Base-by-base conservation (phyloP, 176 grass and related monocot species). In the Eremochloa ophiuroides region DNA sequence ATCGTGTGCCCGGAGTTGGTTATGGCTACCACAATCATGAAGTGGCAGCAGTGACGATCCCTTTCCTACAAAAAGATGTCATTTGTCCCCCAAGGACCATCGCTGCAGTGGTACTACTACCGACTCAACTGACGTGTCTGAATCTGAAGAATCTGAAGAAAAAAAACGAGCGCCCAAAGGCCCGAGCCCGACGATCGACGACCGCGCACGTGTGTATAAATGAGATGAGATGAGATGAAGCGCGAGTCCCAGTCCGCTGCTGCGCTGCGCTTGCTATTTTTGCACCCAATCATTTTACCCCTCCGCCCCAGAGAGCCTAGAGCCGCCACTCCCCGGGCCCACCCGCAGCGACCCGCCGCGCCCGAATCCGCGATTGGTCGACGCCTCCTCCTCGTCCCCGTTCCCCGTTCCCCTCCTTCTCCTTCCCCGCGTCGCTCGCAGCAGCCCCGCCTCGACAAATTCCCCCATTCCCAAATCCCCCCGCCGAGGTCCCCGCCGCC, bases 291-390 rank as follows among this genome's bases (percentile, higher is more conserved):
- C 29, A n/a, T 30, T 30, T 29, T 72, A 80, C 69, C 62, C 77
- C 11, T 1, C 7, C 17, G 6, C 50, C 2, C 61, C 75, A 22
- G 23, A 55, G 67, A 74, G 46, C 69, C 75, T 46, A 20, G 76
- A 47, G 87, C 83, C 83, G 83, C 88, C 83, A 35, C 11, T 4
- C 15, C 53, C 18, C 30, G 83, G 83, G 12, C 83, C 88, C 83
- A 78, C 17, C 26, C 23, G 73, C 88, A 90, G 88, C 4, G 59
- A 73, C 83, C 73, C 55, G n/a, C 51, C 62, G 3, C 65, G 62
- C 76, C 74, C 34, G 76, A 26, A 60, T 89, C 88, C 74, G 79
- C 83, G 79, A 90, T 86, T 90, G 88, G 88, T 86, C 79, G 86
- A 88, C 86, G 80, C 23, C 46, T 71, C 79, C 59, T 50, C 78